Percentiles rank a stretch among this genome's conserved stretches.
Evolutionary conservation across 2,329 filamentous ascomycete species (phyloP).

Genomic region (Fusarium coffeatum): DNA sequence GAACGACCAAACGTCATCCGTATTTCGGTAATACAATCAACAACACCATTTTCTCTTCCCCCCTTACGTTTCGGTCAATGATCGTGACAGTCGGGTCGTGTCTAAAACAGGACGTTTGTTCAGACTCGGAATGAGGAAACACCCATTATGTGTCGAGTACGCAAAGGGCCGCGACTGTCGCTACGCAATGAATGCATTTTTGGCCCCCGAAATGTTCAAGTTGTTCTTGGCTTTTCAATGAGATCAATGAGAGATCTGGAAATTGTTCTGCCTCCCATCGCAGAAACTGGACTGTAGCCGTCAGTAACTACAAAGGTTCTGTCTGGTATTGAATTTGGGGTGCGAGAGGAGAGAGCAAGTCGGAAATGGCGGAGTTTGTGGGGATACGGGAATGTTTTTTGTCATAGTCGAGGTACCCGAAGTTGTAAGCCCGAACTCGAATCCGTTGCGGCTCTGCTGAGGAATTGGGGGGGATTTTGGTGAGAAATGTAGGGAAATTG

Average conservation of each 20-base stretch:
- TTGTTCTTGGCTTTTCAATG: slow-evolving; percentile 11
- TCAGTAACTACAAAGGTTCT: slow-evolving; percentile 32
- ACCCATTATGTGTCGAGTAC: slow-evolving; percentile 13
- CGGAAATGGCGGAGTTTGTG: slow-evolving; percentile 34
- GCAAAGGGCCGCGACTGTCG: slow-evolving; percentile 38
- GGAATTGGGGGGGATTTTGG: slow-evolving; percentile 1
- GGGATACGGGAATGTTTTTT: slow-evolving; percentile 24
- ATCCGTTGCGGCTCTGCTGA: slow-evolving; percentile 36
- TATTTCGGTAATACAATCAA: slow-evolving; percentile 5
- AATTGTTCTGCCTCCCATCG: slow-evolving; percentile 37
- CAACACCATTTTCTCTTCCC: slow-evolving; percentile 29
- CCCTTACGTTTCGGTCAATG: slow-evolving; percentile 22
- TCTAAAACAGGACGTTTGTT: slow-evolving; percentile 12
- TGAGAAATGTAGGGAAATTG: slow-evolving; percentile 3
- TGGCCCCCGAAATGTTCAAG: slow-evolving; percentile 20
- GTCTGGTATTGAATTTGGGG: slow-evolving; percentile 7
- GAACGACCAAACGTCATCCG: slow-evolving; percentile 36
- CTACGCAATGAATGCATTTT: slow-evolving; percentile 36
- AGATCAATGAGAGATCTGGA: slow-evolving; percentile 33
- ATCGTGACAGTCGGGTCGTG: slow-evolving; percentile 10
- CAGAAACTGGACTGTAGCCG: slow-evolving; percentile 16
- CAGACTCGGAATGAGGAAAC: slow-evolving; percentile 13
- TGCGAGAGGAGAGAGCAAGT: slow-evolving; percentile 17
- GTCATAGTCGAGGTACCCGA: slow-evolving; percentile 40
- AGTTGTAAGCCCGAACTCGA: slow-evolving; percentile 21